Percentiles rank a stretch among this genome's conserved stretches.
Conservation (phyloP, 768 basidiomycete species). For the Suillus subalutaceus region DNA sequence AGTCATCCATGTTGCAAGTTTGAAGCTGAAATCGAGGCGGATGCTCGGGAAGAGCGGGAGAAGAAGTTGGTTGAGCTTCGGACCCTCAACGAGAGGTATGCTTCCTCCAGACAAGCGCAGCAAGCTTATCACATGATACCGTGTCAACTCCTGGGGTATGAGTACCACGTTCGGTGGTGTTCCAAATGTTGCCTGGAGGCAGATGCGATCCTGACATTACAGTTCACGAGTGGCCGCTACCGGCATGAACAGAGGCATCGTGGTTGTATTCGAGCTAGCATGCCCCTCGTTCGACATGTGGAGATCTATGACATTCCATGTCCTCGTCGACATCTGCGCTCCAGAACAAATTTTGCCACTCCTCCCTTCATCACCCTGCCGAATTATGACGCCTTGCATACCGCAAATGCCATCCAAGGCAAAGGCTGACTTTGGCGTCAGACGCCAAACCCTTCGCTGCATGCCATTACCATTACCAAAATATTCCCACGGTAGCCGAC, state of each 20-base stretch:
- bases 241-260: constrained; percentile 23
- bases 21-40: constrained; percentile 35
- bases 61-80: constrained; percentile 21
- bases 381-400: constrained; percentile 21
- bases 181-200: constrained; percentile 30
- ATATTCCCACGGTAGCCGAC: constrained; percentile 19
- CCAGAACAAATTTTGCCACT: constrained; percentile 8
- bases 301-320: constrained; percentile 43
- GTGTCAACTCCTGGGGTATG: not conserved
- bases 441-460: constrained; percentile 24
- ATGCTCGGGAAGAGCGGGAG: constrained; percentile 25
- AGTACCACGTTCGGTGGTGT: constrained; percentile 19
- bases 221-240: constrained; percentile 52
- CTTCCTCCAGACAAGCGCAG: not conserved
- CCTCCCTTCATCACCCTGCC: constrained; percentile 19
- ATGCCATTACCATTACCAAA: constrained; percentile 18
- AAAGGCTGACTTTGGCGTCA: constrained; percentile 26
- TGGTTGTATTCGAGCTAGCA: constrained; percentile 45
- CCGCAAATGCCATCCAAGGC: constrained; percentile 18
- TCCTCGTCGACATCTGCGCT: constrained; percentile 41
- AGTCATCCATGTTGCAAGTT: constrained; percentile 23
- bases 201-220: constrained; percentile 32
- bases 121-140: not conserved
- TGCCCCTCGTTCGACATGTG: constrained; percentile 46
- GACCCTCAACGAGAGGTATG: constrained; percentile 20